Conservation (phyloP, 495 filamentous ascomycete genomes). For the Penicillium goetzii region DNA sequence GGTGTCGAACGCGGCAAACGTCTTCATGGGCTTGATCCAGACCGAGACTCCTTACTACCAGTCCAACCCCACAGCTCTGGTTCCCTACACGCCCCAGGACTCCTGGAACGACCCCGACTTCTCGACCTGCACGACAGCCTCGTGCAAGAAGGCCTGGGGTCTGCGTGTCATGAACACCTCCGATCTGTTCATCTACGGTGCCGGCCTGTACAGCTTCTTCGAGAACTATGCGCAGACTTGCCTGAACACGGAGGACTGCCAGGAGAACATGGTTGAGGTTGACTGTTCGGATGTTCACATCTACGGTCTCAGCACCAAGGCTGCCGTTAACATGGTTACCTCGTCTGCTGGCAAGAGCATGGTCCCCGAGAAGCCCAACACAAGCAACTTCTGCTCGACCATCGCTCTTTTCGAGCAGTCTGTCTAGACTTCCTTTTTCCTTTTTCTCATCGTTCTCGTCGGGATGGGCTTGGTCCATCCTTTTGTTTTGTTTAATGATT, state of each 20-base stretch:
- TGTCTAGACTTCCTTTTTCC: constrained; percentile 18
- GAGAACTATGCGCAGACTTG: constrained; percentile 84
- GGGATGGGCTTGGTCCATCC: background rate
- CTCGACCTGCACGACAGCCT: constrained; percentile 58
- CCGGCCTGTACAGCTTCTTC: constrained; percentile 86
- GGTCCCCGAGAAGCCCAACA: constrained; percentile 68
- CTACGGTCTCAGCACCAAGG: constrained; percentile 86
- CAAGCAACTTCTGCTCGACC: constrained; percentile 75
- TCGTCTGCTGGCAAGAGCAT: constrained; percentile 49
- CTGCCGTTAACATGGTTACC: constrained; percentile 82
- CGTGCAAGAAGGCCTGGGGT: constrained; percentile 84
- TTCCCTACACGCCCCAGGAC: constrained; percentile 65
- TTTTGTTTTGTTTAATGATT: constrained; percentile 5
- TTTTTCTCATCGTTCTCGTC: background rate
- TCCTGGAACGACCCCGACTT: constrained; percentile 79
- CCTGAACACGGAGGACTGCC: constrained; percentile 74
- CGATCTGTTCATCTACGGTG: constrained; percentile 74
- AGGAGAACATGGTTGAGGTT: constrained; percentile 84
- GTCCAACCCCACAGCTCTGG: constrained; percentile 75
- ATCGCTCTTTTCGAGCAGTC: constrained; percentile 63
- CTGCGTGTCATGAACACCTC: constrained; percentile 73
- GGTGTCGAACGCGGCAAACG: constrained; percentile 74
- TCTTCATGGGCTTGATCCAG: constrained; percentile 87
- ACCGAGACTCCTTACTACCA: constrained; percentile 94
- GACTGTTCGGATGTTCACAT: constrained; percentile 73